Base-by-base conservation (phyloP, 2,329 filamentous ascomycete genomes). In the Fusarium veterinarium region DNA sequence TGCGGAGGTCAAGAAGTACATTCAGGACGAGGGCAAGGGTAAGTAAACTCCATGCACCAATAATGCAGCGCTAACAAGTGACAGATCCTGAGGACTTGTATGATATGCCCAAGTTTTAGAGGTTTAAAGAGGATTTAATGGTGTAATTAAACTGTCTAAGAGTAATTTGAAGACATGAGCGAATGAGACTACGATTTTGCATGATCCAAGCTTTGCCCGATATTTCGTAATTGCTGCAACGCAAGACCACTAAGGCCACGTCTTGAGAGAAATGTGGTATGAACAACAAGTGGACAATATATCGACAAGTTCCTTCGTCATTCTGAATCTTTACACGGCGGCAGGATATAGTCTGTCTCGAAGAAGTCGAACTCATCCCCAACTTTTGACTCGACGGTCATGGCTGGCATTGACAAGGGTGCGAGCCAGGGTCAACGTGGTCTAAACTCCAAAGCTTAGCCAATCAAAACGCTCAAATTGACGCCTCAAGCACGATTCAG, bases 21-120 rank as follows among this genome's bases (percentile, higher is more conserved):
- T 92, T 62, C 67, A 83, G 44, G 78, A 80, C 31, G 80, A 87
- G 45, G 86, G 88, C 8, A 85, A 87, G 75, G 88, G 87, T 89
- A 76, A 69, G 71, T 65, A 1, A 19, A 20, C 8, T 17, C 3
- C 7, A 23, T 14, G 1, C 17, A 5, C 13, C 14, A 8, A 8
- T 19, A 6, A 20, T 20, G 23, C 6, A 35, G 12, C 16, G 23
- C 59, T 76, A 51, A 76, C 30, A 33, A 9, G 3, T 17, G 30
- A 19, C 16, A 76, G 76, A 77, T 40, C 71, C 74, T 8, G 67
- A 75, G 4, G 72, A 77, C 12, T 66, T 71, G 38, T 73, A 72
- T 31, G 65, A 76, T 6, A 75, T 69, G 64, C 67, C 72, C 46
- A 73, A 74, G 31, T 74, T 76, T 35, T 63, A 69, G 25, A 23